A percentile compares a stretch with the other conserved stretches of the same genome.
Conservation (phyloP, 352 stramenopile species). For the Globisporangium echinulatum region DNA sequence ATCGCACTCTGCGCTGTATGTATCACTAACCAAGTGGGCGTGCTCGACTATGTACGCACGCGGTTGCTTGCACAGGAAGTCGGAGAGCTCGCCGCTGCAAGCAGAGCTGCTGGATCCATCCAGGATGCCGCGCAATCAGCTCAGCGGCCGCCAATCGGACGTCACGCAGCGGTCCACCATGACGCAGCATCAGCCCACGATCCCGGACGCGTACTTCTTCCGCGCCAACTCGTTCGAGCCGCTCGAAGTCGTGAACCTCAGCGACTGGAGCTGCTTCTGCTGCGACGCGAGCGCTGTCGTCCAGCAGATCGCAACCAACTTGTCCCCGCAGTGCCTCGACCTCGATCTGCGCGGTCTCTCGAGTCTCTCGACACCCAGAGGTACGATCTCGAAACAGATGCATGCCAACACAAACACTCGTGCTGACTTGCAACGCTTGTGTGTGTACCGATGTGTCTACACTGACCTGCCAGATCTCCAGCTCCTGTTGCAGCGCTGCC, state of each 20-base stretch:
- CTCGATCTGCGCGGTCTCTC: conserved; percentile 39
- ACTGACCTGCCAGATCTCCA: conserved; percentile 22
- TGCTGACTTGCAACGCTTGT: not conserved
- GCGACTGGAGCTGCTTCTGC: conserved; percentile 45
- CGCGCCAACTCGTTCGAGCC: conserved; percentile 41
- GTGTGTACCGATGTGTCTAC: not conserved
- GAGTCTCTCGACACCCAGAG: conserved; percentile 17
- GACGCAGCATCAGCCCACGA: conserved; percentile 4
- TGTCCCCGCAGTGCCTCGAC: conserved; percentile 37
- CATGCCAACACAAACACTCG: not conserved
- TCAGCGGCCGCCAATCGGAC: conserved; percentile 19
- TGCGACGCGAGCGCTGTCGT: conserved; percentile 11
- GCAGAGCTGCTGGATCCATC: not conserved
- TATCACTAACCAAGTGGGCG: not conserved
- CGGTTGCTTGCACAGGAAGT: conserved; percentile 10
- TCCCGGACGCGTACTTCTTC: conserved; percentile 54
- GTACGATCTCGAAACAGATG: conserved; percentile 12
- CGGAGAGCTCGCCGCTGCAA: not conserved
- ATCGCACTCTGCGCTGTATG: not conserved
- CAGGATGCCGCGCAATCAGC: conserved; percentile 26
- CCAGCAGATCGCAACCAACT: conserved; percentile 32
- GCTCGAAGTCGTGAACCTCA: conserved; percentile 34
- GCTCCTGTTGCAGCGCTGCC: conserved; percentile 29
- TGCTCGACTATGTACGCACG: no score
- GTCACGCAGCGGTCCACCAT: not conserved